Percentiles rank a stretch among this genome's conserved stretches.
Evolutionary conservation across 495 filamentous ascomycete species (phyloP).

Genomic region (Neurospora sp.): DNA sequence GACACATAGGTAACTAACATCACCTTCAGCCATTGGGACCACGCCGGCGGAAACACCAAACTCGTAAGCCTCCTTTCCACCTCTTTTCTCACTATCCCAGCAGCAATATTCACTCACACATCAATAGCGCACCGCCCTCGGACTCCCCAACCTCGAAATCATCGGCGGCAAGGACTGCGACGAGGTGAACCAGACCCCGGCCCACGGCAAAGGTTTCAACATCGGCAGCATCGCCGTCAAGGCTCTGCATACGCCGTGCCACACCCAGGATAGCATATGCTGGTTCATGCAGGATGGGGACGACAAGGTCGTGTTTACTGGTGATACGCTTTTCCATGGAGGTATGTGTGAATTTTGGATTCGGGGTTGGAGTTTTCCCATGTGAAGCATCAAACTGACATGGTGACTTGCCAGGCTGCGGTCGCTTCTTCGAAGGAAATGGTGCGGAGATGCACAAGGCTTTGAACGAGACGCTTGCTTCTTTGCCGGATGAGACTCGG

Average conservation of each 20-base stretch:
- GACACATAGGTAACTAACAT: neutral
- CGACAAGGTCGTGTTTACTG: slow-evolving; percentile 83
- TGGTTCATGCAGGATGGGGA: slow-evolving; percentile 71
- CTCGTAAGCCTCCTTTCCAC: slow-evolving; percentile 40
- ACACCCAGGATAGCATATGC: slow-evolving; percentile 97
- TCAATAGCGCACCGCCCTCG: slow-evolving; percentile 58
- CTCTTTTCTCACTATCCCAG: neutral
- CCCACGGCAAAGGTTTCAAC: slow-evolving; percentile 66
- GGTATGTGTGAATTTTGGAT: slow-evolving; percentile 38
- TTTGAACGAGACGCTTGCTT: slow-evolving; percentile 71
- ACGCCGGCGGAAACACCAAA: slow-evolving; percentile 82
- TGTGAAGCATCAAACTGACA: neutral
- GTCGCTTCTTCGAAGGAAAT: slow-evolving; percentile 93
- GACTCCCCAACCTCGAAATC: slow-evolving; percentile 46
- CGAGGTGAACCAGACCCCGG: slow-evolving; percentile 62
- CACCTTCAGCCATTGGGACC: slow-evolving; percentile 71
- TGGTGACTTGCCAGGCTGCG: slow-evolving; percentile 53
- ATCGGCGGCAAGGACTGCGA: slow-evolving; percentile 85
- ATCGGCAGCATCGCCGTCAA: slow-evolving; percentile 81
- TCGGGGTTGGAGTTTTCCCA: too few relatives aligned
- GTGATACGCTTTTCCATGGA: slow-evolving; percentile 91
- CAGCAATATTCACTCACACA: neutral
- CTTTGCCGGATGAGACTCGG: slow-evolving; percentile 81
- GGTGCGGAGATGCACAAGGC: slow-evolving; percentile 82
- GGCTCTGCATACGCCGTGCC: slow-evolving; percentile 90